Percentiles rank a stretch among this genome's conserved stretches.
phyloP scores from a whole-genome alignment of 768 basidiomycete species.

The Mycena alexandri region DNA sequence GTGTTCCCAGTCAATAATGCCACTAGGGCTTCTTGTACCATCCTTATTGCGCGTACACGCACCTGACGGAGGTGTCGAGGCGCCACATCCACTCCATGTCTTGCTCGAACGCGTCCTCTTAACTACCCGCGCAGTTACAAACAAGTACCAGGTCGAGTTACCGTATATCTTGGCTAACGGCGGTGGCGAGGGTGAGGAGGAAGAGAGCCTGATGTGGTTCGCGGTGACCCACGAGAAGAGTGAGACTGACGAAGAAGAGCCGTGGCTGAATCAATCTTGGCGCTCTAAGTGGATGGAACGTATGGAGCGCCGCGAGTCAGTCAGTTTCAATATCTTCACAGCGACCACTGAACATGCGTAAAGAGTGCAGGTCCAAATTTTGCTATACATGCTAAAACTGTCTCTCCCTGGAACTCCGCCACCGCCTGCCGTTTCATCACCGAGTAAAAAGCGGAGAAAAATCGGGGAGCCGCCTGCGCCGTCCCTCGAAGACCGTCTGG shows the following conservation, averaged over 20 bases:
- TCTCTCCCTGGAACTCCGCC: constrained; percentile 66
- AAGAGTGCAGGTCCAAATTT: constrained; percentile 82
- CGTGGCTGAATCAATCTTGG: constrained; percentile 68
- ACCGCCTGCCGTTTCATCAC: constrained; percentile 43
- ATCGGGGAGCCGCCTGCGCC: constrained; percentile 33
- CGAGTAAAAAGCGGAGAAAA: constrained; percentile 44
- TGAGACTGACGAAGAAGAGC: constrained; percentile 50
- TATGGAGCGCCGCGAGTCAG: constrained; percentile 78
- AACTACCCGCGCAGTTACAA: constrained; percentile 63
- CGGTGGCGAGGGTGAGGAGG: constrained; percentile 71
- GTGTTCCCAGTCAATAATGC: constrained; percentile 74
- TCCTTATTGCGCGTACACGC: constrained; percentile 66
- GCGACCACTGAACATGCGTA: not conserved
- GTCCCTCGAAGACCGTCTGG: constrained; percentile 65
- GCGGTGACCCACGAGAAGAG: constrained; percentile 72
- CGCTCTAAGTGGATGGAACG: constrained; percentile 68
- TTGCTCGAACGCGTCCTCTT: constrained; percentile 74
- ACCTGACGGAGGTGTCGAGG: constrained; percentile 43
- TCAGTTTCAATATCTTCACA: not conserved
- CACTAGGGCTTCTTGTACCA: constrained; percentile 67
- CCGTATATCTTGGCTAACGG: constrained; percentile 69
- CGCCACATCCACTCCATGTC: constrained; percentile 69
- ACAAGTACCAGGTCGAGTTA: constrained; percentile 77
- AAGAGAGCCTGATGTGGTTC: constrained; percentile 86
- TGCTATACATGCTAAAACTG: constrained; percentile 75